Conservation (phyloP, 148 eudicot genomes). For the Amaranthus palmeri region DNA sequence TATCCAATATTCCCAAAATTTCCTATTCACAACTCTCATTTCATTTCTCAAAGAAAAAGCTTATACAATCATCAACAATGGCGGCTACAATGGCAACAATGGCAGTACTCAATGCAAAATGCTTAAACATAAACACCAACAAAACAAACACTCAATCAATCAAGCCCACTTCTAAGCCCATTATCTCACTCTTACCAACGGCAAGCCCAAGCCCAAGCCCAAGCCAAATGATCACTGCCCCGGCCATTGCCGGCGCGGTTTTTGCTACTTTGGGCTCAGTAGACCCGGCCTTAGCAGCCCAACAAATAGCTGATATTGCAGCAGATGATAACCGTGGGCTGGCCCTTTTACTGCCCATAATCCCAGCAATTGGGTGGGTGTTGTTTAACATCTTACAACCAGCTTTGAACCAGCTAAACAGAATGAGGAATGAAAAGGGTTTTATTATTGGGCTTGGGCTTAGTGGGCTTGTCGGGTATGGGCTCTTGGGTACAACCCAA, state of each 20-base stretch:
- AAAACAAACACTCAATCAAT: conserved; percentile 19
- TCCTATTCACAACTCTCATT: conserved; percentile 4
- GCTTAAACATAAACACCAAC: conserved; percentile 33
- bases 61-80: conserved; percentile 21
- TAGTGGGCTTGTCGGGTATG: conserved; percentile 41
- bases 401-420: conserved; percentile 71
- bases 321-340: conserved; percentile 70
- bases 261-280: conserved; percentile 57
- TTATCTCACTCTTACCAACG: conserved; percentile 38
- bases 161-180: conserved; percentile 46
- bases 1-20: background rate
- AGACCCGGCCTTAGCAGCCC: conserved; percentile 84
- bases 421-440: conserved; percentile 60
- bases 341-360: conserved; percentile 63
- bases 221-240: conserved; percentile 26
- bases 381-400: conserved; percentile 83
- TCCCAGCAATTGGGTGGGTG: conserved; percentile 91
- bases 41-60: background rate
- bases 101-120: conserved; percentile 67
- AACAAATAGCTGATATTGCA: conserved; percentile 75
- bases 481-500: conserved; percentile 32
- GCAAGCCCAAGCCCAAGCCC: conserved; percentile 11
- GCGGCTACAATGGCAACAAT: conserved; percentile 80
- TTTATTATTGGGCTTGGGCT: conserved; percentile 66
- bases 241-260: conserved; percentile 66